These are phyloP conservation scores for Aspergillus thermomutatus DNA, from an alignment of 2,329 filamentous ascomycete genomes.

Conservation along the genomic window DNA sequence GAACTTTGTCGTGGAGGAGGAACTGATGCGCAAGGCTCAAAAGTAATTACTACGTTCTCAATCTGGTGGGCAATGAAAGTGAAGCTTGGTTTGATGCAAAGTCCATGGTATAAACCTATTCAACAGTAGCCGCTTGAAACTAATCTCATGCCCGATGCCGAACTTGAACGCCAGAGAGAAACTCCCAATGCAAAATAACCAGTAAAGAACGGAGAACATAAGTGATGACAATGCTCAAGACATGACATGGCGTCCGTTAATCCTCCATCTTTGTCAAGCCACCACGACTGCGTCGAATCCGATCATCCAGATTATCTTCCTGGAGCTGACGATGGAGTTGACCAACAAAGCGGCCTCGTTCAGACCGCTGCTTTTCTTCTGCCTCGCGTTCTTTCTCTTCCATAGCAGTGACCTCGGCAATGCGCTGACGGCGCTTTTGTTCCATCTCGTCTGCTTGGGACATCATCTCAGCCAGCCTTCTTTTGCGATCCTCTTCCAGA, in stretches of 20 bases:
- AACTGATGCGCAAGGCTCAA: background rate
- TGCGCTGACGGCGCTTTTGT: conserved; percentile 63
- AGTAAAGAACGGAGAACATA: conserved; percentile 1
- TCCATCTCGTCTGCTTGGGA: conserved; percentile 67
- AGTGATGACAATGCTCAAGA: background rate
- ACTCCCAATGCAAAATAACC: background rate
- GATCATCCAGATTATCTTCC: conserved; percentile 35
- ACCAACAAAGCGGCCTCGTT: conserved; percentile 33
- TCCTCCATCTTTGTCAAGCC: conserved; percentile 30
- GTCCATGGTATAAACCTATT: background rate
- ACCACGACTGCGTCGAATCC: conserved; percentile 32
- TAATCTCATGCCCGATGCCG: background rate
- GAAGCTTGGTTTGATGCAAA: background rate
- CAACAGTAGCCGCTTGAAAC: background rate
- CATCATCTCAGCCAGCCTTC: conserved; percentile 70
- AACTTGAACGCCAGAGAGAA: background rate
- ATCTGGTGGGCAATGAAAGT: background rate
- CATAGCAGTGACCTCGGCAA: conserved; percentile 63
- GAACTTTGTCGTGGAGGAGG: background rate
- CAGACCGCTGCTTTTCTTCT: conserved; percentile 53
- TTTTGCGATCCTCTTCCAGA: conserved; percentile 29
- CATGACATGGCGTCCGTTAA: conserved; percentile 6
- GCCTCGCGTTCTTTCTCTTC: conserved; percentile 64
- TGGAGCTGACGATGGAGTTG: conserved; percentile 31
- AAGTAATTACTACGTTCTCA: background rate